phyloP scores from a whole-genome alignment of 495 filamentous ascomycete genomes.

The Aspergillus campestris region DNA sequence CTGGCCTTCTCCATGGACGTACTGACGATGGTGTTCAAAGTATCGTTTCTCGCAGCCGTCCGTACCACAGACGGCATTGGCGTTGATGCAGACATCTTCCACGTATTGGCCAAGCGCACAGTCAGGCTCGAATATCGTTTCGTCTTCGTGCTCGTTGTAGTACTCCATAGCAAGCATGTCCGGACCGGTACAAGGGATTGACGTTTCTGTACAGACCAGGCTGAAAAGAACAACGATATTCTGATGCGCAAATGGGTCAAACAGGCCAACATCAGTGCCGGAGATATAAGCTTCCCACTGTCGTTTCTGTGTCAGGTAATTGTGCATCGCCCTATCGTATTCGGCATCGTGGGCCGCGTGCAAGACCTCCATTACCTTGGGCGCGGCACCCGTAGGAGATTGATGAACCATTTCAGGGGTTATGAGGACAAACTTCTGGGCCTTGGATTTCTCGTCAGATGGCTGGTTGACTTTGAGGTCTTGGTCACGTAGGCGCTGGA shows the following conservation, averaged over 20 bases:
- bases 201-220: conserved; percentile 80
- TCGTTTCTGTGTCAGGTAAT: conserved; percentile 86
- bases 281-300: conserved; percentile 93
- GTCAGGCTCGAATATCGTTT: conserved; percentile 64
- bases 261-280: conserved; percentile 66
- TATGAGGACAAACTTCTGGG: conserved; percentile 76
- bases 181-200: conserved; percentile 86
- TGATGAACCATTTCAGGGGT: conserved; percentile 90
- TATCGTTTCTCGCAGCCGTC: conserved; percentile 85
- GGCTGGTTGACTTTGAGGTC: conserved; percentile 47
- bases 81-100: conserved; percentile 75
- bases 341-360: conserved; percentile 93
- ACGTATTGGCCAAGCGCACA: conserved; percentile 94
- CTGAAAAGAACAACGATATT: conserved; percentile 94
- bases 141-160: conserved; percentile 77
- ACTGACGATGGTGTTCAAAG: conserved; percentile 91
- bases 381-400: conserved; percentile 63
- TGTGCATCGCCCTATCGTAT: conserved; percentile 89
- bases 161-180: conserved; percentile 79
- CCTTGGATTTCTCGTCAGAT: conserved; percentile 50
- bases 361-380: conserved; percentile 84
- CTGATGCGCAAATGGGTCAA: conserved; percentile 90
- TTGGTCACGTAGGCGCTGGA: conserved; percentile 74
- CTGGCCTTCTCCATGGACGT: conserved; percentile 92
- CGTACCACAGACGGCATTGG: conserved; percentile 64